A percentile compares a stretch with the other conserved stretches of the same genome.
phyloP scores from a whole-genome alignment of 202 grass and related monocot species.

The Schoenoplectus tabernaemontani region DNA sequence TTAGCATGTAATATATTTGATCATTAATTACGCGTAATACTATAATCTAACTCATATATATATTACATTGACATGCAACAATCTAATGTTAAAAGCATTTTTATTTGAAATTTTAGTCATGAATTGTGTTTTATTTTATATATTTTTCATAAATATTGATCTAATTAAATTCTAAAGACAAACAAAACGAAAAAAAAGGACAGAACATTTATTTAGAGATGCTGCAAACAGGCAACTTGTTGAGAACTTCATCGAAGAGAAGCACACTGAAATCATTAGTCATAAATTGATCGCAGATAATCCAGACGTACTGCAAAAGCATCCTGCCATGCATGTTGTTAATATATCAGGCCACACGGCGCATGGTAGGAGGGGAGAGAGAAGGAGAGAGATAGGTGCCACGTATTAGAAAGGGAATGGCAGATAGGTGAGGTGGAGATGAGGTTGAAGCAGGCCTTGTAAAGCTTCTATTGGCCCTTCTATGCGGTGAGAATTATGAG shows the following conservation, averaged over 20 bases:
- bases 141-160: no score
- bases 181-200: no score
- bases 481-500: background rate
- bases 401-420: conserved; percentile 12
- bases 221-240: no score
- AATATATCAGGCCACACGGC: conserved; percentile 10
- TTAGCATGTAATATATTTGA: no score
- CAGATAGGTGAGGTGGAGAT: conserved; percentile 13
- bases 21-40: no score
- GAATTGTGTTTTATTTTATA: no score
- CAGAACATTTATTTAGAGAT: no score
- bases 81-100: no score
- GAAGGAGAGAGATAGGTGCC: conserved; percentile 9
- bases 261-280: background rate
- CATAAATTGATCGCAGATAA: background rate
- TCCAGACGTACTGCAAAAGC: background rate
- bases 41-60: no score
- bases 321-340: background rate
- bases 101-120: no score
- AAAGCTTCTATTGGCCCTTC: conserved; percentile 12
- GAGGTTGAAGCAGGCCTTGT: background rate
- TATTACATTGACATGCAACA: no score
- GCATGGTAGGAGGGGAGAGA: background rate
- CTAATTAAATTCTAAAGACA: no score
- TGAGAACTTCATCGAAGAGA: background rate